phyloP scores from a whole-genome alignment of 2,329 filamentous ascomycete species.

The Dactylellina parvicollis region DNA sequence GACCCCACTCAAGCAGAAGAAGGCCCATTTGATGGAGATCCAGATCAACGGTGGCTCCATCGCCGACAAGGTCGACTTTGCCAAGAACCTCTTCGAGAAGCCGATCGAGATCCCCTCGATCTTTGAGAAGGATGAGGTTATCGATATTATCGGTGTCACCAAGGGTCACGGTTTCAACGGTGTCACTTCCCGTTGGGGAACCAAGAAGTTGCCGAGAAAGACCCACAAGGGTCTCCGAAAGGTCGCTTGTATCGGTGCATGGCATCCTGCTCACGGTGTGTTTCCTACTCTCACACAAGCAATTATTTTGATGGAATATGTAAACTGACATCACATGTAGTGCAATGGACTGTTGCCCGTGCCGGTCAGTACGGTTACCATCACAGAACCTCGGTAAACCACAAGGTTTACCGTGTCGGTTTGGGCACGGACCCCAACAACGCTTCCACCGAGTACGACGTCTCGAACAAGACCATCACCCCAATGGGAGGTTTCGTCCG shows the following conservation, averaged over 20 bases:
- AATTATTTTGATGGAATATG: neutral
- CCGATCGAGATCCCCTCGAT: constrained; percentile 89
- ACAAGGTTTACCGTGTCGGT: constrained; percentile 99
- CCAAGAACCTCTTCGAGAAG: constrained; percentile 98
- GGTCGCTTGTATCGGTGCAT: constrained; percentile 99
- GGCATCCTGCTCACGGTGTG: constrained; percentile 96
- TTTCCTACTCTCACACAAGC: neutral
- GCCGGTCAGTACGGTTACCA: constrained; percentile 99
- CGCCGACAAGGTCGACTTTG: constrained; percentile 96
- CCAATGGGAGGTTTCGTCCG: constrained; percentile 95
- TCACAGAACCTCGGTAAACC: constrained; percentile 99
- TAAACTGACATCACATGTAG: constrained; percentile 5
- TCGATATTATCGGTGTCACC: constrained; percentile 98
- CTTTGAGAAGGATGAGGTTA: constrained; percentile 99
- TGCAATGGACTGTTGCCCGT: constrained; percentile 83
- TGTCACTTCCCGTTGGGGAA: constrained; percentile 98
- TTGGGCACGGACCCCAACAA: constrained; percentile 90
- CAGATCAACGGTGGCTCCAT: constrained; percentile 98
- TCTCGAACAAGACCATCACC: constrained; percentile 96
- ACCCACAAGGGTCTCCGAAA: constrained; percentile 99
- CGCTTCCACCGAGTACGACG: constrained; percentile 92
- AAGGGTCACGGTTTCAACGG: constrained; percentile 99
- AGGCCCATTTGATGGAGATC: constrained; percentile 99
- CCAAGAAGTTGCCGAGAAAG: constrained; percentile 99
- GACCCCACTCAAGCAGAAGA: constrained; percentile 99